Evolutionary conservation across 805 yeast species (phyloP).

Genomic region (Wickerhamia fluorescens): DNA sequence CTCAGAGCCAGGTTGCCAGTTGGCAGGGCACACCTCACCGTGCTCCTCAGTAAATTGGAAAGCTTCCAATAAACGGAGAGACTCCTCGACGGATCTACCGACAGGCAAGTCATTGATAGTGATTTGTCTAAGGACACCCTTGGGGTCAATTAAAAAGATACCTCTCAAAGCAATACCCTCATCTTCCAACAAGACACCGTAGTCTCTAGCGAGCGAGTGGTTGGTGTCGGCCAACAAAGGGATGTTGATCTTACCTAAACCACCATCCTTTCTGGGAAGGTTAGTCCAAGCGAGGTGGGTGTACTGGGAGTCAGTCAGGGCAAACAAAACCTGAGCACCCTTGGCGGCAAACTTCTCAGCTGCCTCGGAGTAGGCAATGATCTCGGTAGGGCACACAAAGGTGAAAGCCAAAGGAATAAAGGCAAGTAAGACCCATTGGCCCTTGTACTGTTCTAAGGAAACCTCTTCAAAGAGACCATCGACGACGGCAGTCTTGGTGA

Average conservation of each 20-base stretch:
- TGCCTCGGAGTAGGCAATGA: slow-evolving; percentile 97
- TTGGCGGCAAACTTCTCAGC: slow-evolving; percentile 81
- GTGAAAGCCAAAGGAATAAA: slow-evolving; percentile 99
- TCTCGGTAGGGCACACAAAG: slow-evolving; percentile 98
- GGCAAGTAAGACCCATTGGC: slow-evolving; percentile 95
- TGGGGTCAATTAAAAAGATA: slow-evolving; percentile 95
- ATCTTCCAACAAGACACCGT: slow-evolving; percentile 95
- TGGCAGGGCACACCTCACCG: slow-evolving; percentile 99
- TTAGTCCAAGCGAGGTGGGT: slow-evolving; percentile 98
- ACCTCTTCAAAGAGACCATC: slow-evolving; percentile 96
- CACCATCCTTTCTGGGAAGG: slow-evolving; percentile 94
- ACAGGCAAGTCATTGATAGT: slow-evolving; percentile 99
- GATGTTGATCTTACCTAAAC: slow-evolving; percentile 90
- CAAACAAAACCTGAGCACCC: slow-evolving; percentile 84
- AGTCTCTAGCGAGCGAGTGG: slow-evolving; percentile 90
- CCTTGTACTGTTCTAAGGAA: slow-evolving; percentile 90
- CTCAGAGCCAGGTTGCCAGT: slow-evolving; percentile 89
- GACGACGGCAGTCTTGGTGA: slow-evolving; percentile 95
- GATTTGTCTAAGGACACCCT: slow-evolving; percentile 89
- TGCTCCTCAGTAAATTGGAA: slow-evolving; percentile 99
- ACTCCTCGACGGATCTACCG: slow-evolving; percentile 98
- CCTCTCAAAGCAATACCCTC: slow-evolving; percentile 98
- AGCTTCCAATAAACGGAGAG: slow-evolving; percentile 95
- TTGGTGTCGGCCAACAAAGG: slow-evolving; percentile 96
- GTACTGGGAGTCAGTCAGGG: slow-evolving; percentile 98